Evolutionary conservation across 345 rosid species (phyloP), one percentile per base, ranked within the genome.

Genomic region (Carallia pectinifolia): DNA sequence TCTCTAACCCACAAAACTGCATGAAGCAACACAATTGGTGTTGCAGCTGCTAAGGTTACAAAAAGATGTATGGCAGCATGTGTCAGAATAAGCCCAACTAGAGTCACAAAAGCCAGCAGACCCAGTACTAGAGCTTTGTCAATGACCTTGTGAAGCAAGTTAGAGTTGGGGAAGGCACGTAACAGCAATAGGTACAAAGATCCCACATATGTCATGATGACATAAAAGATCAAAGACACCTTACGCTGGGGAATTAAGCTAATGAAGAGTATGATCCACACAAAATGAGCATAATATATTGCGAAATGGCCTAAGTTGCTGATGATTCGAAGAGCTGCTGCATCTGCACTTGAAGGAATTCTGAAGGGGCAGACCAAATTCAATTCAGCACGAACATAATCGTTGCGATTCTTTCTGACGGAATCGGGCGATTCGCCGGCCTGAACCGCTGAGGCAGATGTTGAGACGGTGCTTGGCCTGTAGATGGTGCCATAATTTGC

Each of bases 1-100:
- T 68, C 77, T 19, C 31, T 75, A 7, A 73, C 61, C 80, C 80
- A 72, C 44, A 76, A 31, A 67, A 69, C 71, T 8, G 80, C 77
- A 10, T 80, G 83, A 54, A 73, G 67, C 63, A 76, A 29, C 18
- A 80, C 64, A 19, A 80, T 23, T 0, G 83, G 83, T 1, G 23
- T 7, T 12, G 80, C 40, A 2, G 64, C 78, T 5, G 66, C 78
- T 6, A 76, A 10, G 19, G 83, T 76, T 2, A 63, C 5, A 4
- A 76, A 10, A 53, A 80, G 74, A 69, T 80, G 83, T 5, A 72
- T 8, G 18, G 56, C 78, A 7, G 80, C 80, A 0, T 36, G 1
- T 1, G 83, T 80, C 27, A 34, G 1, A 13, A 80, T 58, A 30
- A 80, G 77, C 63, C 53, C 71, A 2, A 67, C 54, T 4, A 40